Conservation (phyloP, 2,329 filamentous ascomycete species). For the Alternaria sp. region DNA sequence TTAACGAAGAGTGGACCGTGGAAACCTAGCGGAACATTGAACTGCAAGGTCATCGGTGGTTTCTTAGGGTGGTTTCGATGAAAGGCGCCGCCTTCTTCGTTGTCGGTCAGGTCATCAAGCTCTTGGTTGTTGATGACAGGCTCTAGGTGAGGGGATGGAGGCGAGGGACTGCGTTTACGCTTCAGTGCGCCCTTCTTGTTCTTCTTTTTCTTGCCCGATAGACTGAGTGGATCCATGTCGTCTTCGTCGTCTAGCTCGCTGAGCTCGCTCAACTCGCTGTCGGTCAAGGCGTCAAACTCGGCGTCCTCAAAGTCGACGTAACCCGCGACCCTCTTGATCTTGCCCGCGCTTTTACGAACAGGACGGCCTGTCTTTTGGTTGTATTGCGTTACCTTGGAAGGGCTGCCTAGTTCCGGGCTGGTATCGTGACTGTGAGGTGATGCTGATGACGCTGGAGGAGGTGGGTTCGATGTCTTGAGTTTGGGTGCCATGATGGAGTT, state of each 20-base stretch:
- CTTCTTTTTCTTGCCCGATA: constrained; percentile 24
- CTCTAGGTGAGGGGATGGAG: constrained; percentile 45
- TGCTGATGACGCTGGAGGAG: constrained; percentile 4
- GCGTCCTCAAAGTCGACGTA: constrained; percentile 52
- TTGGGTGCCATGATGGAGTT: constrained; percentile 1
- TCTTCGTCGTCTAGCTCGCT: constrained; percentile 36
- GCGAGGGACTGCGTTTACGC: constrained; percentile 48
- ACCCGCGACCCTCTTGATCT: constrained; percentile 43
- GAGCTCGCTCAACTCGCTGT: constrained; percentile 13
- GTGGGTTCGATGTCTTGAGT: neutral
- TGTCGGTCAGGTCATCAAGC: constrained; percentile 39
- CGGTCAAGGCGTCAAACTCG: constrained; percentile 37
- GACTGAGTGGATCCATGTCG: constrained; percentile 28
- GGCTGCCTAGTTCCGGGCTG: constrained; percentile 44
- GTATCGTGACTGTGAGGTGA: constrained; percentile 3
- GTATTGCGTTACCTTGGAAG: constrained; percentile 41
- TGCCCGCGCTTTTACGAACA: constrained; percentile 53
- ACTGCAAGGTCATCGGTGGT: constrained; percentile 51
- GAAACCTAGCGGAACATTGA: constrained; percentile 57
- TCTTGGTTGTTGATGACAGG: constrained; percentile 43
- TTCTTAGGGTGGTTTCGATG: constrained; percentile 25
- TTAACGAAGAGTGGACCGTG: constrained; percentile 56
- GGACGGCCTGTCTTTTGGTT: constrained; percentile 54
- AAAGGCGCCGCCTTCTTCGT: constrained; percentile 30
- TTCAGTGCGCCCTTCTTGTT: constrained; percentile 45